Conservation (phyloP, 23 red algal species). For the Gracilariopsis chorda region DNA sequence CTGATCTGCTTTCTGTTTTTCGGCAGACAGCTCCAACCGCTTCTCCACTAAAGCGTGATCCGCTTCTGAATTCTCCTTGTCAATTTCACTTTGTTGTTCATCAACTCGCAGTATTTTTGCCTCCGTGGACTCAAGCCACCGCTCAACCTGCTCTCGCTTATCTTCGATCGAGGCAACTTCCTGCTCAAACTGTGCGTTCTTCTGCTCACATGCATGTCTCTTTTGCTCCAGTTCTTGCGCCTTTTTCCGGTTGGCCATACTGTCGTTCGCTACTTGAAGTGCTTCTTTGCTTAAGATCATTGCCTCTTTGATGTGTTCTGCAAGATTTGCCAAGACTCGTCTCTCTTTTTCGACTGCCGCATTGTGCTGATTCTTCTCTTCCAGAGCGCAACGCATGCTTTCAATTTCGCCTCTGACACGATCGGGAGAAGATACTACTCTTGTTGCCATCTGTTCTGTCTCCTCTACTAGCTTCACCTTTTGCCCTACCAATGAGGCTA, state of each 20-base stretch:
- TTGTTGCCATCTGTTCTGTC: slow-evolving; percentile 44
- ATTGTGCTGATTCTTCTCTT: slow-evolving; percentile 58
- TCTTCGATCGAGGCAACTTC: slow-evolving; percentile 49
- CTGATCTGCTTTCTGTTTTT: background rate
- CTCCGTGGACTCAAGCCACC: slow-evolving; percentile 57
- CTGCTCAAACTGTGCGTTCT: slow-evolving; percentile 53
- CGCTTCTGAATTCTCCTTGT: slow-evolving; percentile 8
- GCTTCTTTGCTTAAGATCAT: slow-evolving; percentile 30
- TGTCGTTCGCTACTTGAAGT: slow-evolving; percentile 38
- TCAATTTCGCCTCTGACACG: slow-evolving; percentile 79
- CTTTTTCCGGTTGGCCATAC: slow-evolving; percentile 27
- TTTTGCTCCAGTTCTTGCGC: slow-evolving; percentile 25
- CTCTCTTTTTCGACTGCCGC: slow-evolving; percentile 38
- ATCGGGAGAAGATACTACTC: slow-evolving; percentile 87
- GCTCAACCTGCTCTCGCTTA: slow-evolving; percentile 44
- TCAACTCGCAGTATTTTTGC: slow-evolving; percentile 67
- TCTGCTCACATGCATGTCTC: slow-evolving; percentile 24
- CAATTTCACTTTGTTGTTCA: slow-evolving; percentile 52
- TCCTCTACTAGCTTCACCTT: slow-evolving; percentile 63
- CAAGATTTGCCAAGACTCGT: slow-evolving; percentile 2
- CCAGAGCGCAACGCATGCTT: slow-evolving; percentile 63
- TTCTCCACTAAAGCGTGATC: slow-evolving; percentile 20
- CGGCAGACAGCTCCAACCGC: background rate
- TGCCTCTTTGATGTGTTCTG: slow-evolving; percentile 30
- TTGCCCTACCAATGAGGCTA: slow-evolving; percentile 32